phyloP scores from a whole-genome alignment of 352 stramenopile species.

The Globisporangium acanthophoron region DNA sequence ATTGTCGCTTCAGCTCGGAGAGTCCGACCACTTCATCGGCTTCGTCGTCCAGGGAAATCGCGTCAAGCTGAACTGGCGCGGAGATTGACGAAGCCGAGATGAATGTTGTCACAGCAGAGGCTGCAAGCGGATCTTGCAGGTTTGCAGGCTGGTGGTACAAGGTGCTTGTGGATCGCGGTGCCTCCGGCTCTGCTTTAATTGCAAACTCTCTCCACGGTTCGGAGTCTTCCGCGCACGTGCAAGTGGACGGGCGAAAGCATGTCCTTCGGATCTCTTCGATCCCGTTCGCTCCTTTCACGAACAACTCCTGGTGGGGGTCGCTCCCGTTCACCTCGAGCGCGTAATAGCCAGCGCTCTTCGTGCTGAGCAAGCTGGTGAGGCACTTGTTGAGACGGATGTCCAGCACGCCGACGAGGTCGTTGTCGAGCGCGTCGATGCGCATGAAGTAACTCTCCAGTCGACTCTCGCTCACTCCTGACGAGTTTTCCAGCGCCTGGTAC shows the following conservation, averaged over 20 bases:
- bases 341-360: conserved; percentile 38
- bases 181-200: conserved; percentile 17
- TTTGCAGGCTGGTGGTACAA: not conserved
- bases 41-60: not conserved
- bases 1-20: conserved; percentile 60
- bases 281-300: conserved; percentile 12
- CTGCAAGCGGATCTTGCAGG: not conserved
- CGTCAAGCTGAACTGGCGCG: not conserved
- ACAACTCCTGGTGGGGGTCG: conserved; percentile 49
- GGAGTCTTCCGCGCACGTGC: conserved; percentile 41
- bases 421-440: conserved; percentile 56
- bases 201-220: conserved; percentile 48
- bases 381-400: conserved; percentile 48
- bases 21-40: conserved; percentile 39
- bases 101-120: not conserved
- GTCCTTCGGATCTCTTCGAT: conserved; percentile 16
- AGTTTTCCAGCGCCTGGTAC: conserved; percentile 37
- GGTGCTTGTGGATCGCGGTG: not conserved
- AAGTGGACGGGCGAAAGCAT: conserved; percentile 40
- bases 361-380: conserved; percentile 29
- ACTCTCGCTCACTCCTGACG: conserved; percentile 28
- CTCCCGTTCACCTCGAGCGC: conserved; percentile 44
- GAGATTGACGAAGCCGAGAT: conserved; percentile 3
- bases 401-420: conserved; percentile 41
- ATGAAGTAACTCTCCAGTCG: conserved; percentile 43